Conservation (phyloP, 805 yeast genomes). For the Hanseniaspora singularis region DNA sequence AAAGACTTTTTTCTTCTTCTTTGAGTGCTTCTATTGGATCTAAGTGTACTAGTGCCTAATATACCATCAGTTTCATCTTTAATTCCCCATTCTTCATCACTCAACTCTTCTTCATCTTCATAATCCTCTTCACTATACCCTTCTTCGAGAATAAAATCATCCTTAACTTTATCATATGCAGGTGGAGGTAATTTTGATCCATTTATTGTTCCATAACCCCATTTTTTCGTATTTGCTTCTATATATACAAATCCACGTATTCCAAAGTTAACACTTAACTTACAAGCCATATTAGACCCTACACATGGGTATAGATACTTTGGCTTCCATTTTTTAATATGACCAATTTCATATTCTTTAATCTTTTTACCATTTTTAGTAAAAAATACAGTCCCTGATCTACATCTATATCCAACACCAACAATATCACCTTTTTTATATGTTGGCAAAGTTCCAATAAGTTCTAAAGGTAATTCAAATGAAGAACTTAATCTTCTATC, state of each 20-base stretch:
- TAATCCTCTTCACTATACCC: slow-evolving; percentile 28
- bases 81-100: slow-evolving; percentile 6
- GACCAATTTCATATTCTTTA: slow-evolving; percentile 68
- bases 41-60: neutral
- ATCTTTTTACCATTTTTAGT: slow-evolving; percentile 89
- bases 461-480: slow-evolving; percentile 35
- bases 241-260: slow-evolving; percentile 80
- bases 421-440: slow-evolving; percentile 77
- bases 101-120: slow-evolving; percentile 21
- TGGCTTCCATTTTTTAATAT: slow-evolving; percentile 56
- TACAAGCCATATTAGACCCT: slow-evolving; percentile 73
- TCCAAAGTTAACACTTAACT: slow-evolving; percentile 81
- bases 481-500: slow-evolving; percentile 70
- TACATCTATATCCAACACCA: slow-evolving; percentile 78
- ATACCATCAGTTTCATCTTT: slow-evolving; percentile 4
- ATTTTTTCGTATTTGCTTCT: slow-evolving; percentile 84
- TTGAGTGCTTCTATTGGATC: neutral
- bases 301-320: slow-evolving; percentile 73
- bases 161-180: slow-evolving; percentile 66
- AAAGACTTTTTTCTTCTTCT: slow-evolving; percentile 11
- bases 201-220: slow-evolving; percentile 88
- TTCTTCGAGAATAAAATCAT: slow-evolving; percentile 61
- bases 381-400: slow-evolving; percentile 79
- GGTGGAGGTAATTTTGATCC: slow-evolving; percentile 92
- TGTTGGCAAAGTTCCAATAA: slow-evolving; percentile 46